phyloP scores from a whole-genome alignment of 495 filamentous ascomycete genomes.

The Xylaria scruposa region DNA sequence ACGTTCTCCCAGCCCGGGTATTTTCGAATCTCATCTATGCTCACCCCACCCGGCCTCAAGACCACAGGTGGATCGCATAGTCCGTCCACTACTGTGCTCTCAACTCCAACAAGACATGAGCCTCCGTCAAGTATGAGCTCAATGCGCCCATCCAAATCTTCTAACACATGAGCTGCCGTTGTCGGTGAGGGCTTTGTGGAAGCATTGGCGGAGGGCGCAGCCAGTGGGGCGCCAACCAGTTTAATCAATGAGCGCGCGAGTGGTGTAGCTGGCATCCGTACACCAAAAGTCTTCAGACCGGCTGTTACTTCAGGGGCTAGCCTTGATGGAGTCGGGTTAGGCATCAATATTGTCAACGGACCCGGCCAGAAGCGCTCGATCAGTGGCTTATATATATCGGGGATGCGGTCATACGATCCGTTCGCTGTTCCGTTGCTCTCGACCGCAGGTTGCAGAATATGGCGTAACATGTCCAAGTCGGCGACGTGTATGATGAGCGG shows the following conservation, averaged over 20 bases:
- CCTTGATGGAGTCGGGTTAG: constrained; percentile 69
- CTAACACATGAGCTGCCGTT: constrained; percentile 81
- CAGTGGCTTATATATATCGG: constrained; percentile 79
- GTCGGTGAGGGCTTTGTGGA: constrained; percentile 92
- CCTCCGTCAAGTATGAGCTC: constrained; percentile 91
- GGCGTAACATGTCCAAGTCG: constrained; percentile 78
- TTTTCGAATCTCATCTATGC: constrained; percentile 76
- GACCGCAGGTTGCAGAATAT: constrained; percentile 54
- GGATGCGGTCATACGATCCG: constrained; percentile 62
- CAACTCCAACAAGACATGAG: constrained; percentile 83
- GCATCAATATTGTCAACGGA: constrained; percentile 89
- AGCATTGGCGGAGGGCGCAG: constrained; percentile 95
- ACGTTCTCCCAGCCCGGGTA: constrained; percentile 84
- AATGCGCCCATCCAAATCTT: constrained; percentile 86
- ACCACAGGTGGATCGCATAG: constrained; percentile 79
- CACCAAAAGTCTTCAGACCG: constrained; percentile 81
- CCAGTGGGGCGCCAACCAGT: constrained; percentile 75
- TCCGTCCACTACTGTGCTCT: constrained; percentile 96
- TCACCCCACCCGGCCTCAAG: constrained; percentile 88
- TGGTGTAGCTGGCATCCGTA: constrained; percentile 81
- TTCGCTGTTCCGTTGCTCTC: constrained; percentile 37
- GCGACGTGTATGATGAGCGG: constrained; percentile 92
- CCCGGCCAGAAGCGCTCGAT: constrained; percentile 93
- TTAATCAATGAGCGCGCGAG: constrained; percentile 88
- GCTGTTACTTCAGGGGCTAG: constrained; percentile 90